phyloP scores from a whole-genome alignment of 306 rosid genomes.

The Pyrus bretschneideri region DNA sequence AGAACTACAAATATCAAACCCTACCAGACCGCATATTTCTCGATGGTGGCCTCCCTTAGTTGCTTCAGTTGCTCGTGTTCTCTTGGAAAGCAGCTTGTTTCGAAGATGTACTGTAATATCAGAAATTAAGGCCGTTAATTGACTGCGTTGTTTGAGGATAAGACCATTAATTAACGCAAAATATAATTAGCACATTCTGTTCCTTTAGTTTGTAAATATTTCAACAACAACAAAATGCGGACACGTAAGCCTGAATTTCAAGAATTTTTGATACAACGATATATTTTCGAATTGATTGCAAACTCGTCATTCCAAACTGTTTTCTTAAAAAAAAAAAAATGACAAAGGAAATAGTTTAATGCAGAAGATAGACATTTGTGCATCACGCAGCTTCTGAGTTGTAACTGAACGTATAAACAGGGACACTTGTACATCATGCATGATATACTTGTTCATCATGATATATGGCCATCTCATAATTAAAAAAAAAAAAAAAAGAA shows the following conservation, averaged over 20 bases:
- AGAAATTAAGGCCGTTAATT: background rate
- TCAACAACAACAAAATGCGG: too few species aligned
- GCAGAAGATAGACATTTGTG: background rate
- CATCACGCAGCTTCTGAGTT: background rate
- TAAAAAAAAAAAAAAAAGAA: too few species aligned
- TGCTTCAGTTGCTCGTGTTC: conserved; percentile 49
- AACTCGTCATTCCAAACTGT: too few species aligned
- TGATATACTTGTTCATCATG: background rate
- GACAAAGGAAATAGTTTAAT: background rate
- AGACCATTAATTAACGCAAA: background rate
- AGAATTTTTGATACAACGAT: too few species aligned
- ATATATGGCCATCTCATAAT: background rate
- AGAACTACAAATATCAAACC: background rate
- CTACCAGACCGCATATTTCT: conserved; percentile 19
- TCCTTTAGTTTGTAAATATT: too few species aligned
- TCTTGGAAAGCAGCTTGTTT: conserved; percentile 38
- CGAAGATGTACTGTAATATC: conserved; percentile 33
- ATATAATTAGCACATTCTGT: background rate
- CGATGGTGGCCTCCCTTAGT: conserved; percentile 35
- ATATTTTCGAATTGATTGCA: too few species aligned
- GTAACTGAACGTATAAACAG: background rate
- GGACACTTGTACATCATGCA: background rate
- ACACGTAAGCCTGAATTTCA: too few species aligned
- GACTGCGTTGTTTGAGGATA: background rate
- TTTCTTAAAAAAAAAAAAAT: too few species aligned